Evolutionary conservation across 495 filamentous ascomycete genomes (phyloP).

Genomic region (Xylaria grammica): DNA sequence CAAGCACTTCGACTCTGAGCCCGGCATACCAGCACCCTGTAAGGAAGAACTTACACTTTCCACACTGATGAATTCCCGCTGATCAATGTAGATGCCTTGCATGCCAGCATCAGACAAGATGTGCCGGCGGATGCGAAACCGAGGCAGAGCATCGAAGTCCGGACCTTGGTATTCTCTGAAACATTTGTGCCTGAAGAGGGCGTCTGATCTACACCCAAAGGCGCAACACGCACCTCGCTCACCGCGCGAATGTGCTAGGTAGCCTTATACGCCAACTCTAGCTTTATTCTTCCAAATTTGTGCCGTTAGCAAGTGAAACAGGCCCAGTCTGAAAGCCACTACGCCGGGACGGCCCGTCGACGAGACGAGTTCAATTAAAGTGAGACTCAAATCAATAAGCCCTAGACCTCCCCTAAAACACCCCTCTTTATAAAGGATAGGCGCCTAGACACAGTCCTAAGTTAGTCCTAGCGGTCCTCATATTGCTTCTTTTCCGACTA

Average conservation of each 20-base stretch:
- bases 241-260: background rate
- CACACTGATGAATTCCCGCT: background rate
- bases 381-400: too few species aligned
- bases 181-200: background rate
- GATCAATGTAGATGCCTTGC: background rate
- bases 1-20: slow-evolving; percentile 40
- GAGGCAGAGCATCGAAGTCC: slow-evolving; percentile 3
- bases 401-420: too few species aligned
- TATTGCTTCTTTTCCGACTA: background rate
- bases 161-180: background rate
- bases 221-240: background rate
- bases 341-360: too few species aligned
- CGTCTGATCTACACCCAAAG: background rate
- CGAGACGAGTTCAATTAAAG: too few species aligned
- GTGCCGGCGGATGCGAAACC: background rate
- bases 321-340: too few species aligned
- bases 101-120: background rate
- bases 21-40: slow-evolving; percentile 12
- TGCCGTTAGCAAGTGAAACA: too few species aligned
- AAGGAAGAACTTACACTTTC: background rate
- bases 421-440: too few species aligned
- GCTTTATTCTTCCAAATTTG: too few species aligned
- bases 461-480: too few species aligned
- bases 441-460: too few species aligned
- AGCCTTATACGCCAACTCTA: too few species aligned